Evolutionary conservation across 1,139 yeast species (phyloP).

Genomic region (Suhomyces chickasaworum): DNA sequence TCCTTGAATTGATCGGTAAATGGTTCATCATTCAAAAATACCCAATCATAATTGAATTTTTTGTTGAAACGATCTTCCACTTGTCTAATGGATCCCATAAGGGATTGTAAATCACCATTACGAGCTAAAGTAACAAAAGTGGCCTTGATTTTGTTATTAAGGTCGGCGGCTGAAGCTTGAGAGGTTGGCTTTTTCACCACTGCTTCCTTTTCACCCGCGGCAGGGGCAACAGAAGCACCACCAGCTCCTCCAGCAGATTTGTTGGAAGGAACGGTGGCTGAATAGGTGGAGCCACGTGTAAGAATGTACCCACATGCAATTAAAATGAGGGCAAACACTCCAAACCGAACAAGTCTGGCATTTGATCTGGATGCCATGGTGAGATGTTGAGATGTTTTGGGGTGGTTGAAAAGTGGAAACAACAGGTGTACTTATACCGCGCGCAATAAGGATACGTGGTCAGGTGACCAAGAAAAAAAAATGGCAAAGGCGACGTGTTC

Average conservation of each 20-base stretch:
- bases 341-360: conserved; percentile 64
- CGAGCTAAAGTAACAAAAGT: conserved; percentile 50
- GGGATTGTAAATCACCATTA: conserved; percentile 39
- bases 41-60: conserved; percentile 50
- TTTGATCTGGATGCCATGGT: conserved; percentile 53
- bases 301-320: conserved; percentile 61
- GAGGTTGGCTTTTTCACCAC: conserved; percentile 9
- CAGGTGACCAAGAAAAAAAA: conserved; percentile 2
- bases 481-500: conserved; percentile 4
- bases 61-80: conserved; percentile 49
- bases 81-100: conserved; percentile 44
- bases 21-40: conserved; percentile 46
- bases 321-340: conserved; percentile 58
- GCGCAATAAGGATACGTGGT: conserved; percentile 1
- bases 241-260: conserved; percentile 8
- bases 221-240: conserved; percentile 8
- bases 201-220: conserved; percentile 9
- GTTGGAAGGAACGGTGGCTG: conserved; percentile 26
- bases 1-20: conserved; percentile 44
- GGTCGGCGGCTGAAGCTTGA: conserved; percentile 8
- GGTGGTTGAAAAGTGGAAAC: conserved; percentile 3
- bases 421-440: conserved; percentile 11
- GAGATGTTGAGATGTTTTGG: too few relatives aligned
- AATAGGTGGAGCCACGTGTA: conserved; percentile 57
- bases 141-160: conserved; percentile 38